A percentile compares a stretch with the other conserved stretches of the same genome.
phyloP scores from a whole-genome alignment of 257 asterid genomes.

The Nyctanthes arbortristis region DNA sequence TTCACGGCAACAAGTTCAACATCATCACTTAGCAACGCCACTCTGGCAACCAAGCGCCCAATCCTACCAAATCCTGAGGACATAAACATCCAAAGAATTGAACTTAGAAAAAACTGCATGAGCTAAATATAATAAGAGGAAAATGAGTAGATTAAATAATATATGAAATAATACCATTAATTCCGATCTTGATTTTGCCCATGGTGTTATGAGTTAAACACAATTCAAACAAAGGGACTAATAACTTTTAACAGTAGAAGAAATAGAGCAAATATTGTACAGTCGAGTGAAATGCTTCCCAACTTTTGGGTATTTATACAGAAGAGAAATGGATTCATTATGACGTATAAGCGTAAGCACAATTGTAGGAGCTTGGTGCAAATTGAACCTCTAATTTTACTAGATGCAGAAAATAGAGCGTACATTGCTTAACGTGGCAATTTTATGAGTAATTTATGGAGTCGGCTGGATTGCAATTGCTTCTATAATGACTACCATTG shows the following conservation, averaged over 20 bases:
- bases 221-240: neutral
- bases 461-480: no score
- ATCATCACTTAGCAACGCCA: constrained; percentile 72
- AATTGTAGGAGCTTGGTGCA: no score
- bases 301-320: neutral
- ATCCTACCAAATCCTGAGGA: constrained; percentile 78
- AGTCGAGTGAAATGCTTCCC: neutral
- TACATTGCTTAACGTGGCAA: no score
- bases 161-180: constrained; percentile 54
- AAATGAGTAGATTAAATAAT: neutral
- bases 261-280: no score
- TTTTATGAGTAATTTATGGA: no score
- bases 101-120: neutral
- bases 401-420: no score
- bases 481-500: no score
- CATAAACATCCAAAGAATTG: neutral
- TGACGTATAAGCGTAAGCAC: no score
- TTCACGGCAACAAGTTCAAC: constrained; percentile 89
- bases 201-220: constrained; percentile 32
- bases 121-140: neutral
- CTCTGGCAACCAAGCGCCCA: constrained; percentile 89
- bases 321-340: constrained; percentile 5
- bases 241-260: neutral
- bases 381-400: no score
- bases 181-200: constrained; percentile 85